phyloP scores from a whole-genome alignment of 1,139 yeast genomes.

The Zygoascus hellenicus region DNA sequence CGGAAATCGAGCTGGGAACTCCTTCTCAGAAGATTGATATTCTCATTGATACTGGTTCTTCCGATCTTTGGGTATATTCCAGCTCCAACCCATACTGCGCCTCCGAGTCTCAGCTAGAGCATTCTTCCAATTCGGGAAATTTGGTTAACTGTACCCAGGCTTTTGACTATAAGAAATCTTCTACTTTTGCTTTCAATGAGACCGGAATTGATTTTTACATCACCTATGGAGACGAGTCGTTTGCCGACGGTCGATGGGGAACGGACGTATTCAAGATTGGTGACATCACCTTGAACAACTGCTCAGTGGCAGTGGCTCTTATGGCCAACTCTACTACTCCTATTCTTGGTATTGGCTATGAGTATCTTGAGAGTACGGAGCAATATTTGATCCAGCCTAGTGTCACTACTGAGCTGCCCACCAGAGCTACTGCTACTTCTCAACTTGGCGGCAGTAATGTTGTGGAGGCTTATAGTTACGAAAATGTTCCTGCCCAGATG shows the following conservation, averaged over 20 bases:
- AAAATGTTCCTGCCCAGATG: constrained; percentile 33
- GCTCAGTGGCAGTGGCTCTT: constrained; percentile 45
- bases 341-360: constrained; percentile 50
- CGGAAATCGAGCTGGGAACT: constrained; percentile 36
- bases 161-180: constrained; percentile 21
- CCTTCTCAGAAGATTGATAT: constrained; percentile 35
- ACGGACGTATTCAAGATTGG: constrained; percentile 40
- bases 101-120: neutral
- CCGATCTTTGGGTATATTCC: constrained; percentile 55
- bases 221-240: constrained; percentile 56
- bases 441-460: neutral
- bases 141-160: constrained; percentile 9
- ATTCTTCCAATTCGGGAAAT: too few species aligned
- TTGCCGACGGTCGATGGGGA: constrained; percentile 45
- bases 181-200: constrained; percentile 19
- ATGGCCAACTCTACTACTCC: constrained; percentile 42
- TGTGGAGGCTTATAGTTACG: constrained; percentile 9
- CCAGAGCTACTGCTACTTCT: constrained; percentile 1
- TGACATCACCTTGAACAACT: constrained; percentile 33
- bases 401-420: constrained; percentile 4
- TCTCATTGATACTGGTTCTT: constrained; percentile 42
- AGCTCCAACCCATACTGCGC: constrained; percentile 31
- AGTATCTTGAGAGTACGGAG: constrained; percentile 36
- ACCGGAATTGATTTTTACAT: constrained; percentile 35
- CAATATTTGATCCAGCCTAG: constrained; percentile 29